Percentiles rank a stretch among this genome's conserved stretches.
These are phyloP conservation scores for Microdochium trichocladiopsis DNA, from an alignment of 2,329 filamentous ascomycete species.

Conservation along the genomic window DNA sequence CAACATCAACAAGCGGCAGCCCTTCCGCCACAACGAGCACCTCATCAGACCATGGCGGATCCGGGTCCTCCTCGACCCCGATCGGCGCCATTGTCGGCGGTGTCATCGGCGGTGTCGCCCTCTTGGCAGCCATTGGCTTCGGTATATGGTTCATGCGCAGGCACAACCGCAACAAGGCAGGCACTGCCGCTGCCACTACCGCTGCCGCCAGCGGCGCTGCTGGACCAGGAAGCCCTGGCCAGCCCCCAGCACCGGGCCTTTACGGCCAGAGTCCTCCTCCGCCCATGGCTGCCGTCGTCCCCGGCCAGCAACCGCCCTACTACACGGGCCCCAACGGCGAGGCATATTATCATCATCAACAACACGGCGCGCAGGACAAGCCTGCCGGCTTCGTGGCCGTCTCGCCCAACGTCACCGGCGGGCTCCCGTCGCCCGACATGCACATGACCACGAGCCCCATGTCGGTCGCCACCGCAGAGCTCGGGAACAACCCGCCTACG, in stretches of 20 bases:
- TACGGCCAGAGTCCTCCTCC: conserved; percentile 1
- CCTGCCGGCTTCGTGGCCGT: conserved; percentile 12
- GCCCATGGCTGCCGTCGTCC: conserved; percentile 4
- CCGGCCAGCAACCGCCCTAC: conserved; percentile 12
- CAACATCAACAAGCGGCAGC: conserved; percentile 1
- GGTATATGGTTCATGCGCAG: conserved; percentile 12
- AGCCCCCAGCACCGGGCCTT: no score
- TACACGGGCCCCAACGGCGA: conserved; percentile 4
- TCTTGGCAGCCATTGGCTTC: conserved; percentile 28
- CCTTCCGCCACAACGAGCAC: neutral
- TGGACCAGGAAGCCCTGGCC: conserved; percentile 7
- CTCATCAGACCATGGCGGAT: conserved; percentile 1
- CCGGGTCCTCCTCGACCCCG: conserved; percentile 15
- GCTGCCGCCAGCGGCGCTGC: conserved; percentile 3
- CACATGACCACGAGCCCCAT: neutral
- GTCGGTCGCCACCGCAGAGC: neutral
- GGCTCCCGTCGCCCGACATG: neutral
- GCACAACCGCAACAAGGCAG: conserved; percentile 17
- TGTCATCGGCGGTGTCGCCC: conserved; percentile 34
- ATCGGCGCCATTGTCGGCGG: conserved; percentile 39
- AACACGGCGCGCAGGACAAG: conserved; percentile 15
- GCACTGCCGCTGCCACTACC: conserved; percentile 4
- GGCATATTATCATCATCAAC: conserved; percentile 11
- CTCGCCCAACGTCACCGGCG: neutral
- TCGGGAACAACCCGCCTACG: neutral